These are phyloP conservation scores for Aspergillus olivimuriae DNA, from an alignment of 495 filamentous ascomycete genomes.

Conservation along the genomic window DNA sequence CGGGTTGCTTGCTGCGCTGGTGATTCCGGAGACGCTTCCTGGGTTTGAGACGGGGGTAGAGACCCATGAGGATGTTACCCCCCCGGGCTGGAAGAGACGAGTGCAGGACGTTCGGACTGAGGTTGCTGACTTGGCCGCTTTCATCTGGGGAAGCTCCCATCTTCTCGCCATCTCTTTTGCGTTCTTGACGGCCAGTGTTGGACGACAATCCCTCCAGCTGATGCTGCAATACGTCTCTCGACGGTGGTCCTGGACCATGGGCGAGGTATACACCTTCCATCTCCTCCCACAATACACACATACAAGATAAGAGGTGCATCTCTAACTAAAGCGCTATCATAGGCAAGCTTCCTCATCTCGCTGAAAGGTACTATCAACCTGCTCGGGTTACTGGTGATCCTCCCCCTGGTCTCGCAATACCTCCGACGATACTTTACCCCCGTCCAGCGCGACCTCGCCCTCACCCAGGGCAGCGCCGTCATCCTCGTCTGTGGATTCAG, in stretches of 20 bases:
- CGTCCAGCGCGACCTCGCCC: neutral
- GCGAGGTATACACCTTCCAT: conserved; percentile 2
- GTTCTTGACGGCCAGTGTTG: conserved; percentile 4
- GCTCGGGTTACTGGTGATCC: conserved; percentile 1
- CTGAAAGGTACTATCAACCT: conserved; percentile 6
- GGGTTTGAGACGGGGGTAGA: neutral
- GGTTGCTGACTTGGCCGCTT: neutral
- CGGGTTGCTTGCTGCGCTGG: neutral
- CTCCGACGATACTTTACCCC: conserved; percentile 1
- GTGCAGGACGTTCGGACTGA: conserved; percentile 1
- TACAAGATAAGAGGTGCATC: too few relatives aligned
- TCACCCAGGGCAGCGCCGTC: conserved; percentile 2
- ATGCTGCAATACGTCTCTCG: conserved; percentile 8
- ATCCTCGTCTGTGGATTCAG: conserved; percentile 3
- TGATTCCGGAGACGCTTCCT: conserved; percentile 6
- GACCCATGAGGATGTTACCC: neutral
- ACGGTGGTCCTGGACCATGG: conserved; percentile 7
- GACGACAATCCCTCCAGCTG: conserved; percentile 3
- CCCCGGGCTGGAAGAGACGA: neutral
- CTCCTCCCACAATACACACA: too few relatives aligned
- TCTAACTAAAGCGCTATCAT: neutral
- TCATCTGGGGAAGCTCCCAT: conserved; percentile 1
- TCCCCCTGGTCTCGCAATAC: conserved; percentile 2
- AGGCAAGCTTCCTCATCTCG: conserved; percentile 7
- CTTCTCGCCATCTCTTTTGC: conserved; percentile 2